phyloP scores from a whole-genome alignment of 2,329 filamentous ascomycete species.

The Penicillium sp. region DNA sequence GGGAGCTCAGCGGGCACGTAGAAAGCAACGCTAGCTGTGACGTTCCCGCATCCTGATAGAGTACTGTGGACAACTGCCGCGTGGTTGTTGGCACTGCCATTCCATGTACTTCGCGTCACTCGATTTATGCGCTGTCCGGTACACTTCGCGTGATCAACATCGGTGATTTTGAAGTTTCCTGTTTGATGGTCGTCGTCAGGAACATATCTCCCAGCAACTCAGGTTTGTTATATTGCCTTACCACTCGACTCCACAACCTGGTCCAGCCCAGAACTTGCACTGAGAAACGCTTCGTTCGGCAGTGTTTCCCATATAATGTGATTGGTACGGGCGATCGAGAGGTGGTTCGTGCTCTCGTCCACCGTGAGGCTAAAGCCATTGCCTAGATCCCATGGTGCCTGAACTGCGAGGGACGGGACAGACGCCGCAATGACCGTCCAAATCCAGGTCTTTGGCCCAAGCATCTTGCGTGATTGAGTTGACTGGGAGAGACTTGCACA shows the following conservation, averaged over 20 bases:
- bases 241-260: conserved; percentile 19
- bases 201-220: too few species aligned
- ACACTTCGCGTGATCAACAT: conserved; percentile 22
- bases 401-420: conserved; percentile 11
- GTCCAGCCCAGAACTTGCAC: conserved; percentile 22
- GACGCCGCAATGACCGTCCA: conserved; percentile 16
- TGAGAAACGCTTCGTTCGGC: conserved; percentile 16
- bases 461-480: conserved; percentile 10
- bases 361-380: conserved; percentile 16
- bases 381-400: conserved; percentile 15
- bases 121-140: conserved; percentile 14
- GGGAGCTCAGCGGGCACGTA: conserved; percentile 20
- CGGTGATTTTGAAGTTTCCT: conserved; percentile 27
- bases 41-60: conserved; percentile 19
- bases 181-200: too few species aligned
- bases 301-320: conserved; percentile 19
- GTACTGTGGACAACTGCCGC: conserved; percentile 17
- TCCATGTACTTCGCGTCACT: conserved; percentile 7
- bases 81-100: conserved; percentile 12
- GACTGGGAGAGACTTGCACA: too few species aligned
- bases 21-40: conserved; percentile 10
- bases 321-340: conserved; percentile 10
- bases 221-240: too few species aligned
- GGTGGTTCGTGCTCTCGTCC: conserved; percentile 8
- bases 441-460: conserved; percentile 11